These are phyloP conservation scores for Wallacemonas sp. DNA, from an alignment of 208 protist species.

Conservation along the genomic window DNA sequence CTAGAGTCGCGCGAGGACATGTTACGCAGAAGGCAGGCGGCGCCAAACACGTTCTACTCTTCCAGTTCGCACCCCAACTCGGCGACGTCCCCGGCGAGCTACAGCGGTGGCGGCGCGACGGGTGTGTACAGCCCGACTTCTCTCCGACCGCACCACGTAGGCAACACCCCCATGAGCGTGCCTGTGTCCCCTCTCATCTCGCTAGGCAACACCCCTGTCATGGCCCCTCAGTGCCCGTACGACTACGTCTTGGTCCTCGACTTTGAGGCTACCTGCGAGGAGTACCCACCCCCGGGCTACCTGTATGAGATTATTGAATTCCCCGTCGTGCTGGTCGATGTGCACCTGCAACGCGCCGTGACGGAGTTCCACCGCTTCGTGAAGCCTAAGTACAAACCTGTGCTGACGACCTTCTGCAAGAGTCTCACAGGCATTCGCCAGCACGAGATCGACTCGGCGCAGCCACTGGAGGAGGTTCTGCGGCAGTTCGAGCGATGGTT, in stretches of 20 bases:
- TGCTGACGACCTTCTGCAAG: slow-evolving; percentile 89
- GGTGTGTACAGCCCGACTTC: neutral
- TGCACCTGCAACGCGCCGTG: slow-evolving; percentile 50
- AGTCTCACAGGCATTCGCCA: slow-evolving; percentile 93
- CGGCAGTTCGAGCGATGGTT: slow-evolving; percentile 82
- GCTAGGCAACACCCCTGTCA: slow-evolving; percentile 23
- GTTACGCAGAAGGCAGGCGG: slow-evolving; percentile 70
- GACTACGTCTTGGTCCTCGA: slow-evolving; percentile 92
- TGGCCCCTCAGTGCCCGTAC: slow-evolving; percentile 54
- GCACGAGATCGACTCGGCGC: slow-evolving; percentile 78
- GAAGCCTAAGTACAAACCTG: slow-evolving; percentile 71
- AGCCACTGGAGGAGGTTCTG: slow-evolving; percentile 73
- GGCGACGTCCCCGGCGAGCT: slow-evolving; percentile 30
- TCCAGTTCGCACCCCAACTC: slow-evolving; percentile 31
- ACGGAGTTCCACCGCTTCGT: slow-evolving; percentile 91
- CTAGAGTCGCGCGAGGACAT: slow-evolving; percentile 85
- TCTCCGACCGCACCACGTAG: neutral
- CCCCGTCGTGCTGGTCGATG: slow-evolving; percentile 90
- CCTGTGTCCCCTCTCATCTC: slow-evolving; percentile 49
- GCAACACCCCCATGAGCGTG: slow-evolving; percentile 21
- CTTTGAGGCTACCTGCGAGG: slow-evolving; percentile 92
- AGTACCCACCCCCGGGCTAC: slow-evolving; percentile 59
- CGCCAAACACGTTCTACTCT: slow-evolving; percentile 52
- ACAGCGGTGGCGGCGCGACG: slow-evolving; percentile 4
- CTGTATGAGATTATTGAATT: slow-evolving; percentile 97